These are phyloP conservation scores for Phytopythium mirpurense DNA, from an alignment of 352 stramenopile species.

Conservation along the genomic window DNA sequence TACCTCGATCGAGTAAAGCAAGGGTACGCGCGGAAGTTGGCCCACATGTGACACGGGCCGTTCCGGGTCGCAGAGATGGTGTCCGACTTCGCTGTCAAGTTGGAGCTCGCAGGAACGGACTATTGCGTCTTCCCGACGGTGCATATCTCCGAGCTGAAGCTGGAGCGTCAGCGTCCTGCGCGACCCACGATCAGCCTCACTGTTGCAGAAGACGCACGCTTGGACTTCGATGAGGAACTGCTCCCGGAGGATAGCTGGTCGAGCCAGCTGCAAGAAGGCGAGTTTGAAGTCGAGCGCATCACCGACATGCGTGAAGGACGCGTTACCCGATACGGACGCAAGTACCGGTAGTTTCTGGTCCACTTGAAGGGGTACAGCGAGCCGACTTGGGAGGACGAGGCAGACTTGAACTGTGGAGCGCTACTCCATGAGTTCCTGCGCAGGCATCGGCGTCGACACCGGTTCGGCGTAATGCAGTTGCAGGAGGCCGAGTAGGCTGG, in stretches of 20 bases:
- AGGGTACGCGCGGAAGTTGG: conserved; percentile 12
- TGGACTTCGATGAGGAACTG: conserved; percentile 20
- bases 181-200: neutral
- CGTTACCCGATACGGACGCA: neutral
- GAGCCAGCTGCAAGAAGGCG: neutral
- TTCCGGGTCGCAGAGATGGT: conserved; percentile 10
- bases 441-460: too few species aligned
- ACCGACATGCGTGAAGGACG: neutral
- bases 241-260: conserved; percentile 14
- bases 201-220: neutral
- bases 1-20: conserved; percentile 15
- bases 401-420: conserved; percentile 6
- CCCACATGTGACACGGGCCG: conserved; percentile 20
- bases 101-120: conserved; percentile 1
- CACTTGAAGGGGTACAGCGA: conserved; percentile 4
- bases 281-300: conserved; percentile 8
- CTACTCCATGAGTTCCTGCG: conserved; percentile 7
- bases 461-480: too few species aligned
- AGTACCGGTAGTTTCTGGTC: neutral
- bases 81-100: conserved; percentile 5
- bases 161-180: neutral
- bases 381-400: conserved; percentile 2
- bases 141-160: conserved; percentile 21
- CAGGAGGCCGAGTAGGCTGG: too few species aligned
- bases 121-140: conserved; percentile 18